Evolutionary conservation across 2,329 filamentous ascomycete genomes (phyloP).

Genomic region (Fusarium brachygibbosum): DNA sequence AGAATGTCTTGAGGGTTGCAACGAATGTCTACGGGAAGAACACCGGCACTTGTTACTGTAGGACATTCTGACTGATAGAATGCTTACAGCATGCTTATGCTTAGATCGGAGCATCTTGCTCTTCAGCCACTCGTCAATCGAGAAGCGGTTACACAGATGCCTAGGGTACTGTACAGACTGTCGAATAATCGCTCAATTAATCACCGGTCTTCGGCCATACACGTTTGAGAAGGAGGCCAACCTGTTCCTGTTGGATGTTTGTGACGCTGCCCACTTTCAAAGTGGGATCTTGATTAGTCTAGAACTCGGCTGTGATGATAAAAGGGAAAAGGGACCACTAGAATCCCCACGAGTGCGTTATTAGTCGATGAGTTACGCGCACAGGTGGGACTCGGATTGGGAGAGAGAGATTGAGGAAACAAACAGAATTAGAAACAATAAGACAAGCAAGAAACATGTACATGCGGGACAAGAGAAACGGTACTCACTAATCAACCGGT

Average conservation of each 20-base stretch:
- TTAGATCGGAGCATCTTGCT: constrained; percentile 8
- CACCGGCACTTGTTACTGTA: constrained; percentile 25
- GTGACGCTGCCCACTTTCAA: constrained; percentile 26
- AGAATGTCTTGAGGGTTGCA: constrained; percentile 24
- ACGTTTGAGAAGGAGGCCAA: constrained; percentile 10
- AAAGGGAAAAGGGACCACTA: constrained; percentile 28
- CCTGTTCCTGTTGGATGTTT: constrained; percentile 9
- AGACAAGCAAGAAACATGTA: not conserved
- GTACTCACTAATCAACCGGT: constrained; percentile 22
- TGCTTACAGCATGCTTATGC: constrained; percentile 17
- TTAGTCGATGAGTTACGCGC: constrained; percentile 37
- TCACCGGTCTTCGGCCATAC: constrained; percentile 31
- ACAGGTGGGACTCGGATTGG: constrained; percentile 27
- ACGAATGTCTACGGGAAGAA: constrained; percentile 14
- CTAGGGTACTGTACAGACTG: not conserved
- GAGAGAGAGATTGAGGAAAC: constrained; percentile 1
- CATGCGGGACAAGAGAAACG: constrained; percentile 7
- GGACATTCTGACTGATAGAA: constrained; percentile 13
- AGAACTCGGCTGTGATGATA: constrained; percentile 41
- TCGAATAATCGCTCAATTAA: constrained; percentile 40
- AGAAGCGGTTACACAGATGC: constrained; percentile 16
- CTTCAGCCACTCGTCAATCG: constrained; percentile 18
- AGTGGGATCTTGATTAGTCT: constrained; percentile 26
- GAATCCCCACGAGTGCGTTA: constrained; percentile 37
- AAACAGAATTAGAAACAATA: constrained; percentile 25